A percentile compares a stretch with the other conserved stretches of the same genome.
Conservation (phyloP, 179 eudicot genomes). For the Spergularia azorica region DNA sequence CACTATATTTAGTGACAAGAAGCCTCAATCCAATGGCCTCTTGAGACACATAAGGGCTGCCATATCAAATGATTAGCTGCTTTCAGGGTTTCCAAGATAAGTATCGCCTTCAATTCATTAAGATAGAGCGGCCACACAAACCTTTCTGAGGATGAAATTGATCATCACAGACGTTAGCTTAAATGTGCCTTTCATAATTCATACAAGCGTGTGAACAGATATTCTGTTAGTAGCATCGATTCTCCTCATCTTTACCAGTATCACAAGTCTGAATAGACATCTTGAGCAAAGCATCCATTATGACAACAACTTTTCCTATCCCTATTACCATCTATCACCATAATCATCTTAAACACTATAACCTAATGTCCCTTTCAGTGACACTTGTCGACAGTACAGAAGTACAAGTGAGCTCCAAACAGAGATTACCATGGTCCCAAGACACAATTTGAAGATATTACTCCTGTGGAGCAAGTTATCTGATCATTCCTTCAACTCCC, state of each 20-base stretch:
- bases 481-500: constrained; percentile 8
- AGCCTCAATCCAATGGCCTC: constrained; percentile 29
- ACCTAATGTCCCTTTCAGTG: not conserved
- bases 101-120: constrained; percentile 31
- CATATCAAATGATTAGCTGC: constrained; percentile 30
- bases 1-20: constrained; percentile 19
- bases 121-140: constrained; percentile 19
- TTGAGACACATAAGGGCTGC: constrained; percentile 31
- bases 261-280: constrained; percentile 31
- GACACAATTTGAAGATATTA: constrained; percentile 9
- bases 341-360: constrained; percentile 13
- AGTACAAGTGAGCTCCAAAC: constrained; percentile 14
- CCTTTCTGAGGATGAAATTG: constrained; percentile 28
- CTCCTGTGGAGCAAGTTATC: not conserved
- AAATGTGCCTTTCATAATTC: constrained; percentile 24
- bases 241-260: constrained; percentile 37
- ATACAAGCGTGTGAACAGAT: constrained; percentile 30
- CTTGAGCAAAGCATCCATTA: constrained; percentile 30
- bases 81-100: constrained; percentile 25
- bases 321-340: constrained; percentile 29
- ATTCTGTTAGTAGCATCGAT: constrained; percentile 43
- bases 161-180: constrained; percentile 29
- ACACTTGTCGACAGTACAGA: constrained; percentile 22
- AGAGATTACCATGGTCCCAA: not conserved
- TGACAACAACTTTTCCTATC: constrained; percentile 19